These are phyloP conservation scores for Cryphonectria nitschkei DNA, from an alignment of 2,329 filamentous ascomycete species.

Conservation along the genomic window DNA sequence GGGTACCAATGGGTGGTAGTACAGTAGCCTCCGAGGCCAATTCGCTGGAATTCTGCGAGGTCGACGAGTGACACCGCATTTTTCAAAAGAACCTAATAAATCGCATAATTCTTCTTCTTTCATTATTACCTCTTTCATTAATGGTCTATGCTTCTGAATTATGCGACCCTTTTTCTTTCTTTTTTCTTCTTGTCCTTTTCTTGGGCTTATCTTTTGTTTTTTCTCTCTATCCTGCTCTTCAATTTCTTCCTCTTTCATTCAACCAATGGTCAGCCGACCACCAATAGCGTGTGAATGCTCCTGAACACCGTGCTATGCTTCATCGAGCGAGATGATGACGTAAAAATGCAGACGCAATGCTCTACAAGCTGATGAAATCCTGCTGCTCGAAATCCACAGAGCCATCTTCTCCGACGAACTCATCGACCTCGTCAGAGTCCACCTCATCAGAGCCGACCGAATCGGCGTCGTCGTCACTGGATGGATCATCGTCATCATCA, in stretches of 20 bases:
- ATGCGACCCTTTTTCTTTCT: background rate
- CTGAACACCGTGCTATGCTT: slow-evolving; percentile 20
- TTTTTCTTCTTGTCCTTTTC: no score
- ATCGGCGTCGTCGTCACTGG: slow-evolving; percentile 75
- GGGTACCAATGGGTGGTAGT: background rate
- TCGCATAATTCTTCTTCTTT: background rate
- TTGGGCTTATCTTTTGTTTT: background rate
- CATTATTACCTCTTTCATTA: background rate
- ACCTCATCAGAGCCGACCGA: slow-evolving; percentile 74
- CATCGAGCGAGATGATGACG: background rate
- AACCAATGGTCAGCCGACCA: background rate
- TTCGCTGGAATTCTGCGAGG: background rate
- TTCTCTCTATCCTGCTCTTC: background rate
- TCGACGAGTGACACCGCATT: background rate
- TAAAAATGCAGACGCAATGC: background rate
- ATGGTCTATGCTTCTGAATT: background rate
- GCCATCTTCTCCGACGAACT: slow-evolving; percentile 62
- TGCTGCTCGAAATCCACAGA: slow-evolving; percentile 60
- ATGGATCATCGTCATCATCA: slow-evolving; percentile 66
- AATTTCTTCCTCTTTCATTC: background rate
- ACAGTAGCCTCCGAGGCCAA: background rate
- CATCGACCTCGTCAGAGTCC: slow-evolving; percentile 75
- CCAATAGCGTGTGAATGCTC: background rate
- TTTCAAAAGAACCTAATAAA: background rate
- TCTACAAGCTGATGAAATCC: slow-evolving; percentile 55